phyloP scores from a whole-genome alignment of 768 basidiomycete species.

The Gelatoporia subvermispora region DNA sequence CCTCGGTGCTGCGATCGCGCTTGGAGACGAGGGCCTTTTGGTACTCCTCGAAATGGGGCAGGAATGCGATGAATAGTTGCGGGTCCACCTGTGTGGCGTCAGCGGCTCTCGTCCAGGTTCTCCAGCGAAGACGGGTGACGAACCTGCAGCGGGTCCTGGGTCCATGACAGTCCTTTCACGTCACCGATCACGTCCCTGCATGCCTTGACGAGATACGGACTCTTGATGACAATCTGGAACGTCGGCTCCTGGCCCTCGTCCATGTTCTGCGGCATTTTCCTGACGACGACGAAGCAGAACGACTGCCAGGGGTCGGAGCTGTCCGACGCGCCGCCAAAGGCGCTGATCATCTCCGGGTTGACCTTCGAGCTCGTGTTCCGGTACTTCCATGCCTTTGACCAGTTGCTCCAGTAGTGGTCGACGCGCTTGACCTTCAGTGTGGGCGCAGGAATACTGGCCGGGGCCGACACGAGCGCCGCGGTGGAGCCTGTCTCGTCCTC shows the following conservation, averaged over 20 bases:
- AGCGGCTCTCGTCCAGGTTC: neutral
- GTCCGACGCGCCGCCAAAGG: conserved; percentile 24
- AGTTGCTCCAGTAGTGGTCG: conserved; percentile 54
- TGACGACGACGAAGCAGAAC: conserved; percentile 53
- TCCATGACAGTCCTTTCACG: conserved; percentile 58
- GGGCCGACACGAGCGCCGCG: conserved; percentile 5
- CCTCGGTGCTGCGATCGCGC: conserved; percentile 31
- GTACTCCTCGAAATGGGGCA: conserved; percentile 42
- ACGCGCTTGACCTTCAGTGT: conserved; percentile 57
- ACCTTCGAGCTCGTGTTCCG: conserved; percentile 53
- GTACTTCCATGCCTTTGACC: conserved; percentile 57
- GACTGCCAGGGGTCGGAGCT: conserved; percentile 54
- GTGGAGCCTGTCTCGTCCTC: neutral
- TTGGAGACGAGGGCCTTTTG: conserved; percentile 35
- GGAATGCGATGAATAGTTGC: conserved; percentile 49
- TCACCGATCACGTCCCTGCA: conserved; percentile 54
- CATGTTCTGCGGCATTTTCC: conserved; percentile 35
- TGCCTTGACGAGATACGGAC: conserved; percentile 50
- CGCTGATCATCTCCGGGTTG: conserved; percentile 41
- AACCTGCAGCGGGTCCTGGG: conserved; percentile 51
- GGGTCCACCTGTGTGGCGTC: conserved; percentile 41
- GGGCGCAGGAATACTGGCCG: conserved; percentile 34
- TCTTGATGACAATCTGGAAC: conserved; percentile 54
- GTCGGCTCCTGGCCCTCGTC: conserved; percentile 35
- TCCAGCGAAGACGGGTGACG: neutral